Evolutionary conservation across 441 rosid species (phyloP), one percentile per base, ranked within the genome.

Genomic region (Lepidium campestre): DNA sequence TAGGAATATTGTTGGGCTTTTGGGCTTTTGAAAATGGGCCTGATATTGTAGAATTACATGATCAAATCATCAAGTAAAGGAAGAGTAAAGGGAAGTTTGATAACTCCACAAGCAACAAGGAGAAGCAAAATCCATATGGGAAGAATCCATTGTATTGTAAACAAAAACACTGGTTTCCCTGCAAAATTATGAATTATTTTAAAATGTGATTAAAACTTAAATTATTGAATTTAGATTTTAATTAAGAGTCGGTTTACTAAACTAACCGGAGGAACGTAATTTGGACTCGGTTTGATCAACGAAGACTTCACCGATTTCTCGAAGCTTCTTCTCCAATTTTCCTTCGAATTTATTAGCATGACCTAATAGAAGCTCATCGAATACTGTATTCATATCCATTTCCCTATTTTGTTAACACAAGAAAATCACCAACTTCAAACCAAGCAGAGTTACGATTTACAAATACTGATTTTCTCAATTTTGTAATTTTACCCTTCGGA

Each of bases 281-380:
- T 56, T 50, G 66, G 80, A n/a, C 58, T 88, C 93, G 2, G 90
- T 75, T 35, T 35, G 67, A 14, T 15, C 70, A 1, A 71, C 69
- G 23, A 91, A 35, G 81, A 85, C 77, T 73, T 87, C 86, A 19
- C 96, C 92, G 2, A 82, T 78, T 77, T 89, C 84, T 5, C 94
- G 79, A 18, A 91, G 79, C 78, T 78, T 78, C 80, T 77, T 85
- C 82, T 87, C 89, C 9, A 82, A 41, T 9, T 75, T 54, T 5
- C 85, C 75, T 72, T 91, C 93, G 52, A 81, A 69, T 29, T 64
- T 61, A 45, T 77, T 75, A 42, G 71, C 68, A n/a, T 76, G 68
- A n/a, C 78, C 74, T 3, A 94, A 80, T 53, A 81, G 49, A 40
- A 86, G 60, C 54, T 83, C 89, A 62, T 78, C 79, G 11, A 82